These are phyloP conservation scores for Hortaea werneckii DNA, from an alignment of 2,329 filamentous ascomycete species.

Conservation along the genomic window DNA sequence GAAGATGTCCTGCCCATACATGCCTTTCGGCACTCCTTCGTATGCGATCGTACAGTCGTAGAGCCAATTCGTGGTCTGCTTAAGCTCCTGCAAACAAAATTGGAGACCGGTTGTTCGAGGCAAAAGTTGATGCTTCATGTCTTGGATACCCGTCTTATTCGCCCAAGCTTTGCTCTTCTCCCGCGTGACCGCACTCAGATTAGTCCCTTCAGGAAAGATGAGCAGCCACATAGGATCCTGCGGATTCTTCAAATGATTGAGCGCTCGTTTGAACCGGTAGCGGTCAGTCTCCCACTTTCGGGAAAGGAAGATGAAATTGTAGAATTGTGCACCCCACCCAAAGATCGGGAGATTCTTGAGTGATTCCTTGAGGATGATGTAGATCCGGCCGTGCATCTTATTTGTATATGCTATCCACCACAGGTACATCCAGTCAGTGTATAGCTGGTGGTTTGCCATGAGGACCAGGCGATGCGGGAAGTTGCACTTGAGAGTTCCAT, in stretches of 20 bases:
- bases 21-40: conserved; percentile 72
- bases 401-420: conserved; percentile 92
- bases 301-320: conserved; percentile 86
- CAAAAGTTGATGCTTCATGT: conserved; percentile 64
- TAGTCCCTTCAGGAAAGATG: conserved; percentile 81
- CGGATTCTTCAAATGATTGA: conserved; percentile 59
- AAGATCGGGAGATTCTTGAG: conserved; percentile 71
- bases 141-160: conserved; percentile 60
- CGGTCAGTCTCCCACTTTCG: conserved; percentile 77
- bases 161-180: conserved; percentile 66
- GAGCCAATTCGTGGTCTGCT: conserved; percentile 65
- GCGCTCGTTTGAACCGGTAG: conserved; percentile 61
- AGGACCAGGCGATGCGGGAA: conserved; percentile 75
- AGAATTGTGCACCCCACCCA: conserved; percentile 73
- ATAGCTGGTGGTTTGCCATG: conserved; percentile 75
- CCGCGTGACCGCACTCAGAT: conserved; percentile 60
- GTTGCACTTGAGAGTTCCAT: conserved; percentile 65
- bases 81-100: conserved; percentile 69
- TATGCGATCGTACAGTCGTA: conserved; percentile 95
- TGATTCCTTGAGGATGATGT: conserved; percentile 84
- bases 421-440: conserved; percentile 85
- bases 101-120: conserved; percentile 72
- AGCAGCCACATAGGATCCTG: conserved; percentile 81
- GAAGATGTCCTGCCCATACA: conserved; percentile 86
- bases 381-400: conserved; percentile 73